Base-by-base conservation (phyloP, 2,329 filamentous ascomycete species). In the Pseudonectria foliicola region DNA sequence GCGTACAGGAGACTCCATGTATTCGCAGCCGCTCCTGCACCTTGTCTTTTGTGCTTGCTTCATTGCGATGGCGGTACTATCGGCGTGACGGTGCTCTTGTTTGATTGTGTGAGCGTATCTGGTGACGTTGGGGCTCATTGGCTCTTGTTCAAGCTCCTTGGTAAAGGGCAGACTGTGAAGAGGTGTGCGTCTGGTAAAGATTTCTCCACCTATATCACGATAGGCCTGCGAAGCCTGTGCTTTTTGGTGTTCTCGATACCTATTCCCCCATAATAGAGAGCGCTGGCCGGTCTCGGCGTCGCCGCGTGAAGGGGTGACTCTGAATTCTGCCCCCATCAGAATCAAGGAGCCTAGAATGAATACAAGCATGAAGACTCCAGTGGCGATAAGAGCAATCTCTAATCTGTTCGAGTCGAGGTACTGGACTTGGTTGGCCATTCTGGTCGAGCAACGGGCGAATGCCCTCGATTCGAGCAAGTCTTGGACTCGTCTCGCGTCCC, bases 381-480 rank as follows among this genome's bases (percentile, higher is more conserved):
- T 37, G 10, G 60, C 57, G 16, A 64, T 42, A 16, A 61, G 42
- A 25, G 55, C 33, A 29, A 63, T 59, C 42, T 63, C 59, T 25
- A 59, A 37, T 28, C 50, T 49, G 35, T 43, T 53, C 24, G 52
- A 42, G n/a, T 59, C 52, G 27, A 54, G 27, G 24, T 49, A 45
- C 21, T 39, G 48, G 15, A 40, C 37, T 28, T 33, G 23, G 31
- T 53, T 35, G 30, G 50, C 24, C 55, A 57, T 57, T 28, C 15
- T 45, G 30, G 13, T 31, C 45, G 13, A 21, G 13, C 8, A 5
- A 21, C 8, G 18, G 5, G 8, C 8, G 18, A 21, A 8, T 8
- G 18, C 8, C 18, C 18, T 21, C 5, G 18, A 6, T 21, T 21
- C 5, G 8, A 21, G 18, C 8, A 8, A 21, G 5, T 6, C 5